Base-by-base conservation (phyloP, 2,329 filamentous ascomycete genomes). In the Trichoderma sp. region DNA sequence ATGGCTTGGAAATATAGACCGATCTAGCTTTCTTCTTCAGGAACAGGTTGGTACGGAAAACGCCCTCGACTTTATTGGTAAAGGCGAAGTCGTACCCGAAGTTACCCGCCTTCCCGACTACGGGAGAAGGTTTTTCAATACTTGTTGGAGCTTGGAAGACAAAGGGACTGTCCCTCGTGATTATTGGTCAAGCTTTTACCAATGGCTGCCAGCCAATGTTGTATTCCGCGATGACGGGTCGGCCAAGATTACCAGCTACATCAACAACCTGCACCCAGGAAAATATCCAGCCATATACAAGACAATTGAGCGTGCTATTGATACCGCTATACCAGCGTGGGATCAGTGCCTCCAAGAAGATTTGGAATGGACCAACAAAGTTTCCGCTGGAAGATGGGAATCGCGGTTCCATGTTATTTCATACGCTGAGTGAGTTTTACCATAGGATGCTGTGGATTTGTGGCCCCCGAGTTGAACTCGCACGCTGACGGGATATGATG, bases 201-300 rank as follows among this genome's bases (percentile, higher is more conserved):
- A 61, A 12, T 71, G 70, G 70, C 68, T 72, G 0, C 70, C 70
- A 1, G 56, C 2, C 74, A 75, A 56, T 80, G 78, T 13, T 75
- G 76, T n/a, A 77, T 81, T 85, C 13, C 84, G 79, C 25, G 67
- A 69, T 10, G 70, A 71, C 13, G 75, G 74, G n/a, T 73, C 71
- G 6, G 72, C 77, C 9, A 71, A 73, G 17, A 77, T 83, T 48
- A 74, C 76, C 2, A 81, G 78, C 69, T 83, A 83, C 69, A 75
- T 83, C 73, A 83, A 83, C 69, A 82, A 82, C 67, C 71, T 83
- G 0, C 80, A 83, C 68, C 81, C 81, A 19, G 64, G 32, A 4
- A 66, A 69, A 32, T 67, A 70, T 25, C 48, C 32, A 4, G 69
- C 69, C 2, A 70, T 81, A 2, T 81, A 81, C 63, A 19, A 29